Evolutionary conservation across 1,284 basidiomycete genomes (phyloP).

Genomic region (Ganoderma resinaceum): DNA sequence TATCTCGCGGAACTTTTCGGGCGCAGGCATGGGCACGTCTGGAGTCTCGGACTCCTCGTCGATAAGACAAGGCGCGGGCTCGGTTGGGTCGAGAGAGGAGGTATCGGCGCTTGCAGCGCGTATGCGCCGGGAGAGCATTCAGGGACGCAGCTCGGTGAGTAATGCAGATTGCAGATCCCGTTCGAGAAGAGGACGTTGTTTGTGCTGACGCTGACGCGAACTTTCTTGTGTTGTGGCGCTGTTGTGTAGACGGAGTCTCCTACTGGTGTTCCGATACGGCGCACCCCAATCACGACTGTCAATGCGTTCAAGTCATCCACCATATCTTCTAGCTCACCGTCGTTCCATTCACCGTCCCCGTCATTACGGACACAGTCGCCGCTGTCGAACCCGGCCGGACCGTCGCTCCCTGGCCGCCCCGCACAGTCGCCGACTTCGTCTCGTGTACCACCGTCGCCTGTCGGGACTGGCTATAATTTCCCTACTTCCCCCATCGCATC

Average conservation of each 20-base stretch:
- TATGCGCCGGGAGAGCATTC: constrained; percentile 51
- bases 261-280: constrained; percentile 58
- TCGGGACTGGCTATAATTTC: constrained; percentile 38
- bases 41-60: constrained; percentile 47
- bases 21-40: constrained; percentile 41
- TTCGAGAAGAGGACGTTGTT: background rate
- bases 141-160: constrained; percentile 44
- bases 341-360: constrained; percentile 55
- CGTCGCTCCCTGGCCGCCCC: constrained; percentile 46
- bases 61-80: constrained; percentile 46
- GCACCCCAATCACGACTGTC: constrained; percentile 57
- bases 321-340: constrained; percentile 60
- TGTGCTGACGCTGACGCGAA: constrained; percentile 11
- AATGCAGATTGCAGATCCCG: constrained; percentile 9
- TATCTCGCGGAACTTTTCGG: constrained; percentile 37
- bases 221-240: background rate
- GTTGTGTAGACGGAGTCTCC: constrained; percentile 44
- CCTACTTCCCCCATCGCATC: constrained; percentile 42
- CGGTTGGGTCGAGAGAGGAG: constrained; percentile 48
- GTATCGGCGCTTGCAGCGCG: constrained; percentile 44
- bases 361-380: constrained; percentile 55
- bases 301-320: constrained; percentile 77
- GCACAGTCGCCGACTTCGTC: constrained; percentile 49
- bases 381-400: constrained; percentile 40
- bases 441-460: constrained; percentile 53